phyloP scores from a whole-genome alignment of 805 yeast genomes.

The Candida chilensis region DNA sequence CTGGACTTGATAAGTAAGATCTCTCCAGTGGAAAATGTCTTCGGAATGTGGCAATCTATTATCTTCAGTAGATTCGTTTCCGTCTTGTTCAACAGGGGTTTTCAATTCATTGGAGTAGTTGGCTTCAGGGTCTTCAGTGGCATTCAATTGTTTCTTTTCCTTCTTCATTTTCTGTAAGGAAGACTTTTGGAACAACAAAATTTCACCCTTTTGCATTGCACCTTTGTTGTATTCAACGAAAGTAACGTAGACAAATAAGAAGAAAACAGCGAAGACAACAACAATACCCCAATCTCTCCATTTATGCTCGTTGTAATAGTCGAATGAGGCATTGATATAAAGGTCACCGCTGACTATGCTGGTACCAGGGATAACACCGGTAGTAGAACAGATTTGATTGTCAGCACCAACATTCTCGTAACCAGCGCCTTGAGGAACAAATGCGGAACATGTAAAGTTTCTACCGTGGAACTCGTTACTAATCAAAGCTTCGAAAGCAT shows the following conservation, averaged over 20 bases:
- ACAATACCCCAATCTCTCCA: slow-evolving; percentile 65
- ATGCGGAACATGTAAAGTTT: slow-evolving; percentile 33
- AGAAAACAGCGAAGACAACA: slow-evolving; percentile 44
- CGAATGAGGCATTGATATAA: slow-evolving; percentile 33
- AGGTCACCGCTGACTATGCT: slow-evolving; percentile 41
- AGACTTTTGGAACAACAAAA: slow-evolving; percentile 46
- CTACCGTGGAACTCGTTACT: slow-evolving; percentile 46
- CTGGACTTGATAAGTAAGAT: slow-evolving; percentile 62
- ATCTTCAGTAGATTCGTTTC: slow-evolving; percentile 10
- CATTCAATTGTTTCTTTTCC: slow-evolving; percentile 14
- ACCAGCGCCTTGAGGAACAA: slow-evolving; percentile 48
- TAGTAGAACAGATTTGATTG: slow-evolving; percentile 44
- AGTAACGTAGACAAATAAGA: slow-evolving; percentile 41
- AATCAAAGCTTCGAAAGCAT: slow-evolving; percentile 49
- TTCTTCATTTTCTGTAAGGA: slow-evolving; percentile 38
- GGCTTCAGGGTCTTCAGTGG: slow-evolving; percentile 15
- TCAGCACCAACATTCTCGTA: slow-evolving; percentile 29
- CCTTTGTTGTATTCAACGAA: slow-evolving; percentile 52
- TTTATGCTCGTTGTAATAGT: slow-evolving; percentile 33
- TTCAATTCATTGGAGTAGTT: slow-evolving; percentile 11
- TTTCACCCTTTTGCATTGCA: slow-evolving; percentile 66
- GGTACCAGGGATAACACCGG: slow-evolving; percentile 47
- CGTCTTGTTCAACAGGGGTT: slow-evolving; percentile 6
- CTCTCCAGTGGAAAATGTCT: slow-evolving; percentile 70
- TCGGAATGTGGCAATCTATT: slow-evolving; percentile 11